Evolutionary conservation across 1,284 basidiomycete species (phyloP).

Genomic region (Naganishia cerealis): DNA sequence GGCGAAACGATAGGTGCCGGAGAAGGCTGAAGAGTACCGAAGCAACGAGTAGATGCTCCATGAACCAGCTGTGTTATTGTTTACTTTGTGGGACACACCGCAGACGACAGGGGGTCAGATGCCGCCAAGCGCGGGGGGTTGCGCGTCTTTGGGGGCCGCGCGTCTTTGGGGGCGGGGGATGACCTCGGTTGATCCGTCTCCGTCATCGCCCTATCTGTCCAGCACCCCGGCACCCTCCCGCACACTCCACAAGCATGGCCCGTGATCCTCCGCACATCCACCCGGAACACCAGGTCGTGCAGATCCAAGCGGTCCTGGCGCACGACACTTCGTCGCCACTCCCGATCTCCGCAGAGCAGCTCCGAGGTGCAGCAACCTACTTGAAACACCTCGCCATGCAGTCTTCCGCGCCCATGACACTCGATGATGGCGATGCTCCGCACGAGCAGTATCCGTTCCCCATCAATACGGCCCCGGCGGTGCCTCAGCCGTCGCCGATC

Average conservation of each 20-base stretch:
- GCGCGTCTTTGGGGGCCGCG: no score
- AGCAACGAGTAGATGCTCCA: constrained; percentile 9
- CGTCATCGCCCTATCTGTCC: neutral
- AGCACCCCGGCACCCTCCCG: neutral
- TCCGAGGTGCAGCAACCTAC: neutral
- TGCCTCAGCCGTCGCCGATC: constrained; percentile 3
- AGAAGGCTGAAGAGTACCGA: no score
- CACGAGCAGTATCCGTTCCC: constrained; percentile 24
- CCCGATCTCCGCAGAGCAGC: neutral
- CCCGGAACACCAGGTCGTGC: neutral
- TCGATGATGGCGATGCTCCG: neutral
- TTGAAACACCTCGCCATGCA: neutral
- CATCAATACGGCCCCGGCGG: constrained; percentile 4
- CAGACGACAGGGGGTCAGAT: neutral
- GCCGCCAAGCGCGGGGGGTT: no score
- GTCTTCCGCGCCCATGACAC: neutral
- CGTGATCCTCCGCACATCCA: neutral
- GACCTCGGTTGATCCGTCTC: constrained; percentile 6
- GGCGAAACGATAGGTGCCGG: neutral
- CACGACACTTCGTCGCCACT: neutral
- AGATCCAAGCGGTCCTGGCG: neutral
- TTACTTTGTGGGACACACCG: constrained; percentile 29
- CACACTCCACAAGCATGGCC: neutral
- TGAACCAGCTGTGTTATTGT: constrained; percentile 20
- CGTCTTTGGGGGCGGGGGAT: neutral